Evolutionary conservation across 257 asterid species (phyloP).

Genomic region (Salvia splendens): DNA sequence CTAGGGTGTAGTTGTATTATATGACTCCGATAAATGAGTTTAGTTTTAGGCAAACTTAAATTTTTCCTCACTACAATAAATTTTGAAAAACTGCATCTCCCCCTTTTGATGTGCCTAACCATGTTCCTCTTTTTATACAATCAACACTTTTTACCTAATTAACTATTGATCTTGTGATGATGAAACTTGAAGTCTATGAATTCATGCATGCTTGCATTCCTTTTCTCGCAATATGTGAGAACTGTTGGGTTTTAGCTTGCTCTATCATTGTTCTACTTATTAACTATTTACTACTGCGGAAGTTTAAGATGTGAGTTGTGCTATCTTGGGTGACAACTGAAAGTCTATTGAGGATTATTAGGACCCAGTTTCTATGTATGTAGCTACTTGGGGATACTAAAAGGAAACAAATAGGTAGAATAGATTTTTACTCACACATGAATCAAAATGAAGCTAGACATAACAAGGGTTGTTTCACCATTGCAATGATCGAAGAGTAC

Average conservation of each 20-base stretch:
- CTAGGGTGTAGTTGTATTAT: background rate
- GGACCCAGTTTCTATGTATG: background rate
- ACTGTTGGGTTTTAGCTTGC: background rate
- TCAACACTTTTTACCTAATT: background rate
- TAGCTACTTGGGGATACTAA: background rate
- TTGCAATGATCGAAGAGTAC: background rate
- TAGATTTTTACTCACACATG: background rate
- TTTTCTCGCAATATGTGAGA: background rate
- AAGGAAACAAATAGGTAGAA: background rate
- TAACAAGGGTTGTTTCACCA: background rate
- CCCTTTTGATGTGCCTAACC: background rate
- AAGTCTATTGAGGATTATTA: background rate
- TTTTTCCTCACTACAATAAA: background rate
- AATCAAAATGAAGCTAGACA: background rate
- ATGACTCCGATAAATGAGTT: background rate
- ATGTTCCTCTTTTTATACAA: too few relatives aligned
- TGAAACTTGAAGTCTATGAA: background rate
- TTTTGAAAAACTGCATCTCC: background rate
- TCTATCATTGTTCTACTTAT: background rate
- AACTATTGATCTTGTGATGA: background rate
- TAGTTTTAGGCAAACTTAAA: background rate
- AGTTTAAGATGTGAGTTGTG: conserved; percentile 7
- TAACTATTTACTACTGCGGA: background rate
- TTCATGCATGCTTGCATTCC: background rate
- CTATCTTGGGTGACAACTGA: background rate